Evolutionary conservation across 2,329 filamentous ascomycete species (phyloP).

Genomic region (Ophiobolus disseminans): DNA sequence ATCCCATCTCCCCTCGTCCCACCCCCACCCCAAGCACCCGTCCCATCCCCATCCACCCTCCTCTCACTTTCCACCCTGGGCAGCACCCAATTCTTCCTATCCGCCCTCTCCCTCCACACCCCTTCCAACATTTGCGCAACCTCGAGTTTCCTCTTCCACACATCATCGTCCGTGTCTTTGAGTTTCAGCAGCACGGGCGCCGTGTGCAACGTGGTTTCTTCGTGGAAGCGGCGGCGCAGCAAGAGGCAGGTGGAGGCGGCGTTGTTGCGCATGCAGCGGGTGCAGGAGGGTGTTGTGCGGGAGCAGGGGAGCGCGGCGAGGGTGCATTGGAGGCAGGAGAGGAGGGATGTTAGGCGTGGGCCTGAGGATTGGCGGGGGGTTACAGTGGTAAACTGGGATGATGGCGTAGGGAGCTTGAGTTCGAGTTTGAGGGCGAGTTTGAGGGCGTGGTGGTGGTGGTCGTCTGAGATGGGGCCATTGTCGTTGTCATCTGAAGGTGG

Average conservation of each 20-base stretch:
- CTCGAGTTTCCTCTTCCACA: slow-evolving; percentile 23
- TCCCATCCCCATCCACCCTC: slow-evolving; percentile 8
- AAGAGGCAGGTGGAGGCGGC: slow-evolving; percentile 28
- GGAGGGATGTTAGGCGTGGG: too few species aligned
- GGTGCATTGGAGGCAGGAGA: slow-evolving; percentile 42
- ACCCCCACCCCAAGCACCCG: neutral
- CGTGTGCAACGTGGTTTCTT: slow-evolving; percentile 17
- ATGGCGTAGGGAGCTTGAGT: too few species aligned
- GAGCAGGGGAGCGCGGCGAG: slow-evolving; percentile 37
- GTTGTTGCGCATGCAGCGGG: slow-evolving; percentile 33
- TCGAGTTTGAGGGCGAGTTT: too few species aligned
- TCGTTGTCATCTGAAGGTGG: too few species aligned
- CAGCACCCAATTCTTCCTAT: slow-evolving; percentile 37
- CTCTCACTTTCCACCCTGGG: slow-evolving; percentile 14
- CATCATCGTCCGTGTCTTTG: slow-evolving; percentile 15
- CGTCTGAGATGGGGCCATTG: neutral
- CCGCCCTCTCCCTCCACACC: slow-evolving; percentile 18
- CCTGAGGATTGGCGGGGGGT: slow-evolving; percentile 21
- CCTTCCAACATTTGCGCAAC: slow-evolving; percentile 14
- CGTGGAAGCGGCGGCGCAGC: slow-evolving; percentile 22
- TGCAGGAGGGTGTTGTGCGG: slow-evolving; percentile 33
- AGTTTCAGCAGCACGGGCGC: slow-evolving; percentile 30
- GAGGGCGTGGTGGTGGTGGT: too few species aligned
- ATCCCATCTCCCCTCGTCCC: slow-evolving; percentile 18
- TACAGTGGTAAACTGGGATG: slow-evolving; percentile 4